Evolutionary conservation across 257 asterid genomes (phyloP), one percentile per base, ranked within the genome.

Genomic region (Primulina huaijiensis): DNA sequence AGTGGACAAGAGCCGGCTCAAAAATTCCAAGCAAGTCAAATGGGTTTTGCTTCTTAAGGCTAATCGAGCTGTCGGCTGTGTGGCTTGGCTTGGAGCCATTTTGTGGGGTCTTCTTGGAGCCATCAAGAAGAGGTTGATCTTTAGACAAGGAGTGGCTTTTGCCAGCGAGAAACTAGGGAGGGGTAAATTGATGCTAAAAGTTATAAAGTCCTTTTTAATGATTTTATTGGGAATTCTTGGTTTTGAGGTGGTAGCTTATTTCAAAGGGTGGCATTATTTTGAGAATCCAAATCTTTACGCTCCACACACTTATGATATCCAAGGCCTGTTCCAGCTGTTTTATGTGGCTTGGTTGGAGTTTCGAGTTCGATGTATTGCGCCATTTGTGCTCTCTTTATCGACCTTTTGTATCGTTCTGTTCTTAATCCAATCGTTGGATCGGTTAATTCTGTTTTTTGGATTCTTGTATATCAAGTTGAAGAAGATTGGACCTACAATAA

Each of bases 11-110:
- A 73, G 72, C 77, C 81, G 96, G 66, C 82, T 85, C 71, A 88
- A 78, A 67, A 89, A 82, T 68, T 89, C 89, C 70, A 83, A 77
- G 82, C 93, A 89, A 76, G 90, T 85, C 25, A 77, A 83, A 34
- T 84, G 96, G 96, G 78, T 86, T 68, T 74, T 89, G 37, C 85
- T 84, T 20, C 93, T 89, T 71, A 77, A 73, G 76, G 96, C 93
- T 23, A 83, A 82, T 67, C 86, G 82, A 29, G 96, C 93, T 38
- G 92, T 78, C 74, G 90, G 90, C 69, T 83, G 71, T 72, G 67
- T 83, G 74, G 81, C 90, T 78, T 71, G 90, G 87, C 80, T 88
- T 27, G 92, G 81, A 34, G 64, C 83, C 46, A 67, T 65, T 31
- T 40, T 80, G 57, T 82, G 82, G 82, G 58, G 81, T 16, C 72